These are phyloP conservation scores for Eremochloa ophiuroides DNA, from an alignment of 176 grass and related monocot genomes.

Conservation along the genomic window DNA sequence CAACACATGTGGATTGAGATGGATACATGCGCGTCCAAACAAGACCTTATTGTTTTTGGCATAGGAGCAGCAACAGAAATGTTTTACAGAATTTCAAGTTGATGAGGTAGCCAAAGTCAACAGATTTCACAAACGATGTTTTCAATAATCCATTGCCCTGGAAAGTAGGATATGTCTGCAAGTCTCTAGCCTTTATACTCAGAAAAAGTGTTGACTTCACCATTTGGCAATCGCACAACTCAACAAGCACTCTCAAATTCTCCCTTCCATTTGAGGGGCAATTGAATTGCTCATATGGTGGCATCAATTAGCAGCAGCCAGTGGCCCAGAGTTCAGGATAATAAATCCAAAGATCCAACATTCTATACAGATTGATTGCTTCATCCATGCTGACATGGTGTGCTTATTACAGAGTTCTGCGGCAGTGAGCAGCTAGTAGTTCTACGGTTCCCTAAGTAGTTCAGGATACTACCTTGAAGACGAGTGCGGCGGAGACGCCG, in stretches of 20 bases:
- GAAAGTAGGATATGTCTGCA: background rate
- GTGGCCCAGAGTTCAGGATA: background rate
- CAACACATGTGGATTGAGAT: too few species aligned
- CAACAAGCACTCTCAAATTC: background rate
- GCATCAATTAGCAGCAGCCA: background rate
- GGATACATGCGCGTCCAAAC: too few species aligned
- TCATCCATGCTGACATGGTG: background rate
- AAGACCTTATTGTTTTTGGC: background rate
- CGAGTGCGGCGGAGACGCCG: slow-evolving; percentile 72
- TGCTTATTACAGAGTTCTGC: background rate
- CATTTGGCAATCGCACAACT: background rate
- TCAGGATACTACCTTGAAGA: slow-evolving; percentile 66
- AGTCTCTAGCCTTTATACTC: background rate
- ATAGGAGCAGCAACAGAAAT: background rate
- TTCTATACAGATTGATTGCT: background rate
- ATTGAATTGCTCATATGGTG: background rate
- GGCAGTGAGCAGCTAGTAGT: background rate
- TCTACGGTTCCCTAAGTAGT: too few species aligned
- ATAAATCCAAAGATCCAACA: background rate
- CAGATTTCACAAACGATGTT: background rate
- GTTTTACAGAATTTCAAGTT: background rate
- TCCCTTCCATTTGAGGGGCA: background rate
- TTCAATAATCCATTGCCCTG: background rate
- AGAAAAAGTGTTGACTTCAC: background rate
- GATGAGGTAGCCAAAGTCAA: background rate